A percentile compares a stretch with the other conserved stretches of the same genome.
Conservation (phyloP, 345 rosid species). For the Physaria fendleri region DNA sequence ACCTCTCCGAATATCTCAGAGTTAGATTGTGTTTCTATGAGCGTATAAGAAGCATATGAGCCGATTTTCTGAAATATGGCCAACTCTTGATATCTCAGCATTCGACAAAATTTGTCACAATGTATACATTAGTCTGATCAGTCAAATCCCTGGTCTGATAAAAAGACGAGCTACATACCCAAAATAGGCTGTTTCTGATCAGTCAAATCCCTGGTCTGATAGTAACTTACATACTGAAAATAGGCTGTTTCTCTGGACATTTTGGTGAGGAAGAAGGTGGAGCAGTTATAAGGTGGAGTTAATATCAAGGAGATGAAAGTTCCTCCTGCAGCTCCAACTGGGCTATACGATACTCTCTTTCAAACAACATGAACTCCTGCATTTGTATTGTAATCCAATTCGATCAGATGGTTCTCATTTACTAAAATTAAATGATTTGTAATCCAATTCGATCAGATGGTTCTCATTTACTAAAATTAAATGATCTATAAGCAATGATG, state of each 20-base stretch:
- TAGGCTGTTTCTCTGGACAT: background rate
- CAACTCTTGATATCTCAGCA: background rate
- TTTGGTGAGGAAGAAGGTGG: background rate
- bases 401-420: conserved; percentile 7
- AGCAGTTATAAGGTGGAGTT: background rate
- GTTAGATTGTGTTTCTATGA: background rate
- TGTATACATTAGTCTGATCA: conserved; percentile 12
- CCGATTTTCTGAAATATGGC: background rate
- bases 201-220: background rate
- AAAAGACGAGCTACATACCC: background rate
- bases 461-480: background rate
- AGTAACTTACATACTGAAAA: background rate
- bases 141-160: background rate
- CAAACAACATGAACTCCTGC: conserved; percentile 83
- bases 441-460: conserved; percentile 16
- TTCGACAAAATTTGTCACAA: background rate
- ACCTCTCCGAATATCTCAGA: background rate
- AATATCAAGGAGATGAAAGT: conserved; percentile 27
- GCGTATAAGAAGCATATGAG: background rate
- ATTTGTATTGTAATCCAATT: conserved; percentile 11
- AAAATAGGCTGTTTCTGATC: background rate
- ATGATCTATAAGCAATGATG: background rate
- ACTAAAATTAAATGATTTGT: background rate
- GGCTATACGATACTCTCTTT: conserved; percentile 73
- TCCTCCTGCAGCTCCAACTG: conserved; percentile 71